Base-by-base conservation (phyloP, 768 basidiomycete species). In the Nidularia sp. region DNA sequence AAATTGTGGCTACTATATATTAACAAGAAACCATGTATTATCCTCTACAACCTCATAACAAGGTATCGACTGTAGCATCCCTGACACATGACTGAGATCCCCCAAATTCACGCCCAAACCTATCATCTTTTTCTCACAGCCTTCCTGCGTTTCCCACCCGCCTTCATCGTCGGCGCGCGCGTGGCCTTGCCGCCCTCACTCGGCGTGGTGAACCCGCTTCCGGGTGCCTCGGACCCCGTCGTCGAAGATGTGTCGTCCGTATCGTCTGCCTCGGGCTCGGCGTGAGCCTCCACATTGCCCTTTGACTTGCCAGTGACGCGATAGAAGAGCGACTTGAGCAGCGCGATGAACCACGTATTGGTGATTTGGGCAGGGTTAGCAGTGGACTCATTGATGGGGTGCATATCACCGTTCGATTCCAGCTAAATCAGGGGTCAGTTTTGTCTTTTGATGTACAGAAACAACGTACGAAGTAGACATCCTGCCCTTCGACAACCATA, bases 401-500 rank as follows among this genome's bases (percentile, higher is more conserved):
- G 74, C 60, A 83, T 67, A 10, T 77, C 71, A 5, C 86, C 87
- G 4, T 79, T 73, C 7, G 74, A 66, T 34, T 89, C 86, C 52
- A 83, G 73, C 90, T 92, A 54, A 49, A 48, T 52, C 34, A 45
- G 45, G 44, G 39, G 15, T n/a, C 32, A 15, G 45, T 6, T 39
- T 31, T 13, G n/a, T n/a, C n/a, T n/a, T n/a, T n/a, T n/a, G n/a
- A n/a, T 22, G 31, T n/a, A 39, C 46, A 8, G 47, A 33, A 33
- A 44, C 35, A 42, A 78, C 88, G 66, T 63, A 91, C 89, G 52
- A 93, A 76, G 69, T 80, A 93, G 39, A 93, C 90, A 35, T 84
- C 63, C 42, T 79, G 71, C 43, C 84, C 84, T 53, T 92, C 88
- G 8, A 95, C 92, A 15, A 92, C 76, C 84, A 93, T 84, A 54